These are phyloP conservation scores for Agroathelia rolfsii DNA, from an alignment of 1,284 basidiomycete genomes.

Conservation along the genomic window DNA sequence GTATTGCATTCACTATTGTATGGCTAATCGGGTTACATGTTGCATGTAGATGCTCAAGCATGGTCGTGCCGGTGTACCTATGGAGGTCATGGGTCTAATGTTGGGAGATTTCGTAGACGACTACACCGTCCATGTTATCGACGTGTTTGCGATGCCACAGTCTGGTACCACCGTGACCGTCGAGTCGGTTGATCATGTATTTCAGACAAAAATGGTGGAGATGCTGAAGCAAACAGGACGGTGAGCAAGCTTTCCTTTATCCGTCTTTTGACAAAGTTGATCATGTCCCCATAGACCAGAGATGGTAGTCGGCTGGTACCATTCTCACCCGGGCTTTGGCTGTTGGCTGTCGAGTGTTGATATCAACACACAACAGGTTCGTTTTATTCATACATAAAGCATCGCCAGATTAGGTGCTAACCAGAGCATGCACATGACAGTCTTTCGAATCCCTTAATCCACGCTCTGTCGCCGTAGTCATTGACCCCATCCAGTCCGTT, in stretches of 20 bases:
- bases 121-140: conserved; percentile 95
- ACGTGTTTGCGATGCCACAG: conserved; percentile 99
- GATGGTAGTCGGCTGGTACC: conserved; percentile 99
- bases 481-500: conserved; percentile 99
- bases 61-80: conserved; percentile 95
- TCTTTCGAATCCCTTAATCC: conserved; percentile 95
- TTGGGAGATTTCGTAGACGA: conserved; percentile 98
- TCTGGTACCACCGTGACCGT: conserved; percentile 98
- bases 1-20: conserved; percentile 1
- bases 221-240: conserved; percentile 99
- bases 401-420: conserved; percentile 7
- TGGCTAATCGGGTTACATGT: conserved; percentile 5
- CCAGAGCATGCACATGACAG: conserved; percentile 31
- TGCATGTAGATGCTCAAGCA: conserved; percentile 91
- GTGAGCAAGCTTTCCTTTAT: conserved; percentile 33
- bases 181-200: conserved; percentile 98
- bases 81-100: conserved; percentile 99
- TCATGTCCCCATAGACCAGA: conserved; percentile 69
- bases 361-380: conserved; percentile 96
- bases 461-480: conserved; percentile 94
- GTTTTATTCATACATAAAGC: conserved; percentile 18
- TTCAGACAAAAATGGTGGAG: conserved; percentile 97
- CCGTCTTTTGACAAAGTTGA: not conserved
- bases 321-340: conserved; percentile 98
- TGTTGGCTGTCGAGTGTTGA: conserved; percentile 99